Evolutionary conservation across 2,329 filamentous ascomycete species (phyloP), one percentile per base, ranked within the genome.

Genomic region (Fusarium falciforme): DNA sequence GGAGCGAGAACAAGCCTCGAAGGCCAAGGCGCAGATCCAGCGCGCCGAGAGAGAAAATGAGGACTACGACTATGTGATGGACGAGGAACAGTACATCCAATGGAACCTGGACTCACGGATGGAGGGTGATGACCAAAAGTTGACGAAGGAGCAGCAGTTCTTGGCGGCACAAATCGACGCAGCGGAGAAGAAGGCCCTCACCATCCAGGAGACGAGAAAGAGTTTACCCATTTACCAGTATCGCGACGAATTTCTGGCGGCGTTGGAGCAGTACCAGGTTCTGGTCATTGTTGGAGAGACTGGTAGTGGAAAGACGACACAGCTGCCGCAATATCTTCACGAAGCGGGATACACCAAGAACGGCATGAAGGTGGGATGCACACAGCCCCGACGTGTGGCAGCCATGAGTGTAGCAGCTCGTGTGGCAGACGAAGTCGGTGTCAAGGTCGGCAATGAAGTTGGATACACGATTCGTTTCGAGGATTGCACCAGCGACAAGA

Each of bases 361-460:
- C 25, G 94, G 93, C 7, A 87, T 93, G 83, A 98, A 96, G 81
- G 90, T 99, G 12, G 96, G 94, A 6, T 98, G 95, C 79, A 99
- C 96, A 0, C 96, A 99, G 75, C 96, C 96, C 6, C 92, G 96
- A 76, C 91, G 96, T 86, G 96, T 99, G 12, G 96, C 96, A 5
- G 96, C 96, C 33, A 98, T 98, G 96, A 96, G 93, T 79, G 96
- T 98, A 22, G 96, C 96, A n/a, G 91, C 94, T 52, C 94, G 96
- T 87, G 96, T 99, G 3, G 94, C 96, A 0, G 95, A 98, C 65
- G 96, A 99, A 81, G 93, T 97, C 85, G 95, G 93, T 0, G 93
- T 94, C 68, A 95, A 96, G 81, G 85, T 98, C 12, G 96, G 96
- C 1, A 93, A 94, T 71, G 94, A 98, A 79, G 96, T 98, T 29